phyloP scores from a whole-genome alignment of 2,329 filamentous ascomycete genomes.

The Exserohilum rostratum region DNA sequence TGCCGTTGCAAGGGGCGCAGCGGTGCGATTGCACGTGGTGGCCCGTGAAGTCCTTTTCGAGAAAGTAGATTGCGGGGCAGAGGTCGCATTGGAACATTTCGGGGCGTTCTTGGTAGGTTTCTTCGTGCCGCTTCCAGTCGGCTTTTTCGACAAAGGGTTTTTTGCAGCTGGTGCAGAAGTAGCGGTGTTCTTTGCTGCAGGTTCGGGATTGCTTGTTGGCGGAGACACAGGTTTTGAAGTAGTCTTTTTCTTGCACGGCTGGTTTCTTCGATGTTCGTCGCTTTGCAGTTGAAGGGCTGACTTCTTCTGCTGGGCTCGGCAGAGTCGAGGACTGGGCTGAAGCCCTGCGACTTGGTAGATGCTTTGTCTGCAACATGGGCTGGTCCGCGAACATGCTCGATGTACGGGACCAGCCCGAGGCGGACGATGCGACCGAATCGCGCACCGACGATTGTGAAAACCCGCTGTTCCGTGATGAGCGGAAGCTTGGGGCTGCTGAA shows the following conservation, averaged over 20 bases:
- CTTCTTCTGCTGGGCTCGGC: constrained; percentile 7
- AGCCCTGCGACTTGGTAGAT: constrained; percentile 6
- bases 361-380: constrained; percentile 20
- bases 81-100: constrained; percentile 68
- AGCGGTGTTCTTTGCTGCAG: constrained; percentile 31
- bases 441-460: constrained; percentile 26
- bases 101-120: constrained; percentile 69
- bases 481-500: constrained; percentile 20
- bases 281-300: not conserved
- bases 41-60: constrained; percentile 69
- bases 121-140: constrained; percentile 72
- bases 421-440: constrained; percentile 31
- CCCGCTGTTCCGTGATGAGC: constrained; percentile 24
- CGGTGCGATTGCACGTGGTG: constrained; percentile 67
- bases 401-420: constrained; percentile 27
- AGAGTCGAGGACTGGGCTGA: constrained; percentile 3
- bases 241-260: constrained; percentile 21
- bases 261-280: constrained; percentile 17
- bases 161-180: constrained; percentile 55
- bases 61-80: constrained; percentile 69
- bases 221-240: constrained; percentile 40
- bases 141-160: constrained; percentile 69
- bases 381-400: constrained; percentile 21
- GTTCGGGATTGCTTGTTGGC: constrained; percentile 28
- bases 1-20: constrained; percentile 55